These are phyloP conservation scores for Purshia tridentata DNA, from an alignment of 306 rosid species.

Conservation along the genomic window DNA sequence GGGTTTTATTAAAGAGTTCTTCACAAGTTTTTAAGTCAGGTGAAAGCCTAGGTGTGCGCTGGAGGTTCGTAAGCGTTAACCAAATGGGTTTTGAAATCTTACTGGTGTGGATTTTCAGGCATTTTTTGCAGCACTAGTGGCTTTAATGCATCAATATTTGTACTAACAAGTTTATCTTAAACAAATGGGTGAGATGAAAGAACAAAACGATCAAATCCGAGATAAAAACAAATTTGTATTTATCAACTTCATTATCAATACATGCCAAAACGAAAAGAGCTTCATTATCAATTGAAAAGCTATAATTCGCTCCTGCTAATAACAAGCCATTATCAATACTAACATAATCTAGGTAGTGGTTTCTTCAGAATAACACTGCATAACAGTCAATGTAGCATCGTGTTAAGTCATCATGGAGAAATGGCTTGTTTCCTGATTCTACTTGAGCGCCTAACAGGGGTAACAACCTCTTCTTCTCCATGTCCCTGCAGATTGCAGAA, in stretches of 20 bases:
- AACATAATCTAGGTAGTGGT: constrained; percentile 4
- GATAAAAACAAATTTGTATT: too few relatives aligned
- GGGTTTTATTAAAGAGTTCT: too few relatives aligned
- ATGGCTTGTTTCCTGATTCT: constrained; percentile 56
- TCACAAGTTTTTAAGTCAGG: too few relatives aligned
- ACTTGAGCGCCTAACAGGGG: constrained; percentile 89
- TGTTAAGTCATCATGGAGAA: constrained; percentile 38
- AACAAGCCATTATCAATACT: constrained; percentile 6
- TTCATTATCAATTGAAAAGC: too few relatives aligned
- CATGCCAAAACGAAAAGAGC: too few relatives aligned
- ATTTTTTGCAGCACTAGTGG: neutral
- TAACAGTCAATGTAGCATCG: neutral
- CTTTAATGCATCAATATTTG: neutral
- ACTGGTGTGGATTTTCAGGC: neutral
- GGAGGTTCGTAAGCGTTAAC: neutral
- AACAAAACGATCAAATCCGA: too few relatives aligned
- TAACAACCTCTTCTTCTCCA: constrained; percentile 52
- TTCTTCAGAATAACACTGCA: neutral
- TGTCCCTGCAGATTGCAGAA: constrained; percentile 50
- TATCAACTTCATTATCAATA: too few relatives aligned
- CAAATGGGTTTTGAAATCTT: neutral
- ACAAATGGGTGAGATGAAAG: too few relatives aligned
- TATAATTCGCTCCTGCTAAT: neutral
- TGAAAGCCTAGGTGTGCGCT: neutral
- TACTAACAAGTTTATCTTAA: neutral